Conservation (phyloP, 805 yeast species). For the Saccharomycopsis fodiens region DNA sequence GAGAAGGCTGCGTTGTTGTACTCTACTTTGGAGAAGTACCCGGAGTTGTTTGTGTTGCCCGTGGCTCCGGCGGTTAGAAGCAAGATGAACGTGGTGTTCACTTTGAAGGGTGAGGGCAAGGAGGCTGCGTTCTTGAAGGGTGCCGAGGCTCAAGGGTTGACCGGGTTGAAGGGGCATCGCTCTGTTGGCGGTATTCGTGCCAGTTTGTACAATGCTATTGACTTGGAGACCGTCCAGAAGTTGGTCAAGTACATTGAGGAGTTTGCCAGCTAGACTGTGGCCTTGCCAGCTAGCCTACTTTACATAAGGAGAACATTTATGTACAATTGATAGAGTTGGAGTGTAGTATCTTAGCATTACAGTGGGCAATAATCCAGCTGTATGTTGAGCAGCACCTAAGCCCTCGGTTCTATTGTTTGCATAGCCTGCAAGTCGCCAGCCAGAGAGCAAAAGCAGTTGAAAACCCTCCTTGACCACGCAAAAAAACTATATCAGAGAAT, state of each 20-base stretch:
- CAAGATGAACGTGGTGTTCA: constrained; percentile 90
- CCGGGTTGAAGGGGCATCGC: constrained; percentile 91
- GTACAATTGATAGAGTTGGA: too few species aligned
- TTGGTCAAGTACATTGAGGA: constrained; percentile 50
- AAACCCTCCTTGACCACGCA: too few species aligned
- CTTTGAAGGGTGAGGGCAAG: constrained; percentile 51
- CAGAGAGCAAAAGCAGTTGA: too few species aligned
- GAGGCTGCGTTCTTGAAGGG: constrained; percentile 65
- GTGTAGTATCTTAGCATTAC: too few species aligned
- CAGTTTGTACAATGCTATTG: constrained; percentile 84
- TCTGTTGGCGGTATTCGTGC: constrained; percentile 97
- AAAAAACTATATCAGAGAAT: too few species aligned
- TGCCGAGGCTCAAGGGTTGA: constrained; percentile 51
- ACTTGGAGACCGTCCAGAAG: constrained; percentile 47
- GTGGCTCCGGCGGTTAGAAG: constrained; percentile 64
- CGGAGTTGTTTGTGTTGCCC: constrained; percentile 58
- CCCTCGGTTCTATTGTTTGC: too few species aligned
- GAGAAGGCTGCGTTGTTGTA: constrained; percentile 62
- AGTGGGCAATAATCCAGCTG: too few species aligned
- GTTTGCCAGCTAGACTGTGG: constrained; percentile 40
- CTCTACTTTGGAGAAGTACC: constrained; percentile 52
- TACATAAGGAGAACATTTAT: too few species aligned
- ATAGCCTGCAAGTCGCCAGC: too few species aligned
- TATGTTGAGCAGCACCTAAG: too few species aligned
- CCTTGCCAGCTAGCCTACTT: too few species aligned